These are phyloP conservation scores for Begonia fuchsioides DNA, from an alignment of 306 rosid species.

Conservation along the genomic window DNA sequence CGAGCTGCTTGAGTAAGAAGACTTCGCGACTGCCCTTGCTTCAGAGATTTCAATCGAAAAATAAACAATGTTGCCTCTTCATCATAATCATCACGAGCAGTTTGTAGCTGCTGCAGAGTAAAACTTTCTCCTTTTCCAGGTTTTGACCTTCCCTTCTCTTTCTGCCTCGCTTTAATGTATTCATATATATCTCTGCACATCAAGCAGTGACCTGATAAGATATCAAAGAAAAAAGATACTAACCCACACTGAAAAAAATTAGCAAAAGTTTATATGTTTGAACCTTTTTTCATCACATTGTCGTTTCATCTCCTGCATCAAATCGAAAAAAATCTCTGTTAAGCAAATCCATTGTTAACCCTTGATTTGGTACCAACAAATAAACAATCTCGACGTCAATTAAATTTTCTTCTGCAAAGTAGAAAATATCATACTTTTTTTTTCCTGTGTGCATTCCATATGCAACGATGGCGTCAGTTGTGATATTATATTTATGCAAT, in stretches of 20 bases:
- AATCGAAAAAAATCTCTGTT: slow-evolving; percentile 16
- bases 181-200: slow-evolving; percentile 82
- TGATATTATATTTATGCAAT: no score
- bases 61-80: slow-evolving; percentile 85
- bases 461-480: no score
- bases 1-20: slow-evolving; percentile 99
- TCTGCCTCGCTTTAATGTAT: slow-evolving; percentile 48
- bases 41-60: slow-evolving; percentile 90
- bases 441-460: no score
- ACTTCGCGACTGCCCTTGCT: slow-evolving; percentile 94
- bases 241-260: slow-evolving; percentile 3
- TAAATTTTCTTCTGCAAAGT: no score
- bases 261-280: slow-evolving; percentile 4
- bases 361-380: no score
- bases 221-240: slow-evolving; percentile 5
- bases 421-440: no score
- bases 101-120: slow-evolving; percentile 59
- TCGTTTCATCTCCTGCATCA: slow-evolving; percentile 92
- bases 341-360: not conserved
- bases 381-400: no score
- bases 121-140: slow-evolving; percentile 56
- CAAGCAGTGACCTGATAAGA: slow-evolving; percentile 16
- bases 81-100: slow-evolving; percentile 86
- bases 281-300: slow-evolving; percentile 97
- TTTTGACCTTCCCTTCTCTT: slow-evolving; percentile 73